Evolutionary conservation across 768 basidiomycete genomes (phyloP).

Genomic region (Astraeus odoratus): DNA sequence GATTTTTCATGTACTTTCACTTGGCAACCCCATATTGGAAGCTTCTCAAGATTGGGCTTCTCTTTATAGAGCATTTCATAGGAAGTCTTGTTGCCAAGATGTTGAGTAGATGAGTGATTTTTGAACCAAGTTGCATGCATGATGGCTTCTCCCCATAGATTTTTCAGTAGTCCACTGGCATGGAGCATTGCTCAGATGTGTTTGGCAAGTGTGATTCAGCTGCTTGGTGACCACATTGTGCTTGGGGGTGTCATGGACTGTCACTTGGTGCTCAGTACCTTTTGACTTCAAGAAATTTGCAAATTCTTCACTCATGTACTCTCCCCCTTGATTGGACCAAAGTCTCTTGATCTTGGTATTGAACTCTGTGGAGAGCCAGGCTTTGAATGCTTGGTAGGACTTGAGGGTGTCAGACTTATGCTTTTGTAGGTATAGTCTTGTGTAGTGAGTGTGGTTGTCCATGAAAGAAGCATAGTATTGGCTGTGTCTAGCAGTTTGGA

Average conservation of each 20-base stretch:
- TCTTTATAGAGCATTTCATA: constrained; percentile 1
- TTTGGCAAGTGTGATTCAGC: constrained; percentile 20
- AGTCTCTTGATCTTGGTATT: background rate
- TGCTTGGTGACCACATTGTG: constrained; percentile 25
- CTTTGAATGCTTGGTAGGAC: too few relatives aligned
- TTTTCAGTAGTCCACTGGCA: too few relatives aligned
- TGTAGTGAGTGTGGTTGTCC: too few relatives aligned
- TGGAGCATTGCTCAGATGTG: constrained; percentile 13
- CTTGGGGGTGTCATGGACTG: constrained; percentile 14
- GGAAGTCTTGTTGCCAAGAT: background rate
- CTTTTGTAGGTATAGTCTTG: too few relatives aligned
- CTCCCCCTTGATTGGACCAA: constrained; percentile 8
- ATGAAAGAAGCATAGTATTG: too few relatives aligned
- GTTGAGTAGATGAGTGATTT: background rate
- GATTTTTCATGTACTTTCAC: background rate
- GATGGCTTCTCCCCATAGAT: too few relatives aligned
- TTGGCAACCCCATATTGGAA: background rate
- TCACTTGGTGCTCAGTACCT: constrained; percentile 5
- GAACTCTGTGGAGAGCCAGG: constrained; percentile 1
- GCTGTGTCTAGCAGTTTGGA: too few relatives aligned
- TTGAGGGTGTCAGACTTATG: too few relatives aligned
- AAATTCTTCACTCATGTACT: constrained; percentile 3
- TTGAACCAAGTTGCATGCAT: too few relatives aligned
- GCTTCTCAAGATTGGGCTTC: background rate
- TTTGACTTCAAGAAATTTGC: background rate